Percentiles rank a stretch among this genome's conserved stretches.
Evolutionary conservation across 108 stramenopile species (phyloP).

Genomic region (Cyclotella kingstonii): DNA sequence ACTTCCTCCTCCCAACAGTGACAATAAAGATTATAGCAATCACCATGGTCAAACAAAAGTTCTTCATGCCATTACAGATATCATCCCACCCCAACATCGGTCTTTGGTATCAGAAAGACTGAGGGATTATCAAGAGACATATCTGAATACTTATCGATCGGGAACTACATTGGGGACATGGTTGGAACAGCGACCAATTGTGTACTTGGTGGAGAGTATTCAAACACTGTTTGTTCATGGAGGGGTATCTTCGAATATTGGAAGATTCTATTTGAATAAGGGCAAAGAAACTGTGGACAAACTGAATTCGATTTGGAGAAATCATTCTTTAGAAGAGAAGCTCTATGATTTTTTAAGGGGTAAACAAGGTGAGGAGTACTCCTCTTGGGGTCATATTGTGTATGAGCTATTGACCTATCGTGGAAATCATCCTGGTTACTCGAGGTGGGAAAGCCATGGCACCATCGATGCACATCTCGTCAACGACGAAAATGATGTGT

Average conservation of each 20-base stretch:
- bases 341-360: conserved; percentile 40
- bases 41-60: no score
- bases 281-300: conserved; percentile 39
- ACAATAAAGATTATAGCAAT: no score
- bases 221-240: conserved; percentile 58
- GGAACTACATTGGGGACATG: conserved; percentile 48
- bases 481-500: conserved; percentile 26
- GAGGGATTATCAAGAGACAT: conserved; percentile 42
- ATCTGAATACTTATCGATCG: conserved; percentile 49
- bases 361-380: conserved; percentile 1
- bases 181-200: conserved; percentile 50
- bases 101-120: conserved; percentile 38
- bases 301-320: conserved; percentile 31
- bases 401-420: conserved; percentile 58
- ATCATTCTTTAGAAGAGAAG: conserved; percentile 39
- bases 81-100: conserved; percentile 50
- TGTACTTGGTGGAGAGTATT: conserved; percentile 31
- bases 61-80: conserved; percentile 44
- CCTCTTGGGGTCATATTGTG: conserved; percentile 33
- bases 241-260: conserved; percentile 39
- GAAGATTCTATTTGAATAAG: conserved; percentile 8
- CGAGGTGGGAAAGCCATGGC: conserved; percentile 36
- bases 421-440: conserved; percentile 59
- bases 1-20: conserved; percentile 7
- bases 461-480: conserved; percentile 21